Base-by-base conservation (phyloP, 768 basidiomycete species). In the Strobilomyces dryophilus region DNA sequence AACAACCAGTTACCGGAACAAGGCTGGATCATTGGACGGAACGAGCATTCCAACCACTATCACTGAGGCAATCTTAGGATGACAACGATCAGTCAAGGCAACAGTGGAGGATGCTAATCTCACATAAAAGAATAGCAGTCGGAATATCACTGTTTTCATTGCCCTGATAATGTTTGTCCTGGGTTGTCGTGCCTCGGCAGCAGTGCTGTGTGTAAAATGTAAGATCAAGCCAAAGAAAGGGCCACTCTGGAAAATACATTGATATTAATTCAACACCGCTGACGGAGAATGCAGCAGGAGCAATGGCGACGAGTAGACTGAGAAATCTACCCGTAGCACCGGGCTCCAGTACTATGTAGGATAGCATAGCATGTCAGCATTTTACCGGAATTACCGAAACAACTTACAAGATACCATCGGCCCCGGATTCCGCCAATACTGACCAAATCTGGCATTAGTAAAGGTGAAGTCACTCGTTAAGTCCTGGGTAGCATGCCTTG, bases 101-200 rank as follows among this genome's bases (percentile, higher is more conserved):
- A 14, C 8, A 24, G 27, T 18, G 5, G 15, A 10, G 9, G 9
- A 35, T 5, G 6, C 24, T 9, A 1, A 32, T 35, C 42, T 51
- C 26, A 64, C 62, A 35, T 53, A 64, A 35, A 64, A 63, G 4
- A 60, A 41, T 10, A 87, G 56, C 60, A 95, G 86, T 56, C 92
- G 84, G 71, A 82, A 89, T 67, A 91, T 89, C 5, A 93, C 89
- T 20, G 86, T 76, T 35, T 79, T 76, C 47, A 90, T 82, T 21
- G 89, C 89, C 63, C 83, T 88, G 21, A 81, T 74, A 57, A 94
- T 88, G 61, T 89, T 90, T 29, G 84, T 83, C 35, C 89, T 81
- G 8, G 92, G 91, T 62, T 79, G 88, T 63, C 82, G 75, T 0
- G 87, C 85, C 69, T 93, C 91, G 0, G 84, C 87, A 17, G 87